Evolutionary conservation across 2,329 filamentous ascomycete species (phyloP), one percentile per base, ranked within the genome.

Genomic region (Trichoderma citrinoviride): DNA sequence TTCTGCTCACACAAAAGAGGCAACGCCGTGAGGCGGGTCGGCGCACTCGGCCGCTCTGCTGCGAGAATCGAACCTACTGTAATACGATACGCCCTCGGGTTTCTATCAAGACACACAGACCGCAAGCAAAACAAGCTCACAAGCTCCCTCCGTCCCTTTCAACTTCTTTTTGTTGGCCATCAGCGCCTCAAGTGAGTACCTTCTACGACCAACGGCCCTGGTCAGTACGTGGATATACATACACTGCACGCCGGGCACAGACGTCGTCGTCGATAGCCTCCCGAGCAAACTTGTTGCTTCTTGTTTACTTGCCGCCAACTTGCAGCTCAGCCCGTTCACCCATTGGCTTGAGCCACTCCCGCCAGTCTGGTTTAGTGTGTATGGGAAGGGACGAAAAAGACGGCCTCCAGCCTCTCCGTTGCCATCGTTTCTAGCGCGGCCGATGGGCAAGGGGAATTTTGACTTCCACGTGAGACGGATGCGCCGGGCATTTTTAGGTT

Each of bases 381-480:
- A 27, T 43, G 29, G 47, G 29, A 8, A 8, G 29, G 29, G 29
- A 33, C 29, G 10, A 37, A 37, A 37, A 4, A 37, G 47, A 58
- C 56, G 56, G 56, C 25, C 40, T 54, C 44, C 33, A 37, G 33
- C 33, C 33, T 37, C 33, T 14, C 33, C 33, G 33, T 14, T 37
- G 33, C 33, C 33, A 23, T 53, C n/a, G 49, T 17, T 44, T 62
- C 52, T 64, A 64, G 61, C 61, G 61, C 53, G 44, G 61, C 33
- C 40, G 46, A 41, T 41, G 21, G 57, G 57, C 57, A 64, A 55
- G 61, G 61, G 53, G 50, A 57, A 64, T 40, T 37, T 3, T 14
- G 10, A 10, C 14, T 37, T 64, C 44, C 61, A 64, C 61, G 61
- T 64, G 61, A 64, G 61, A 64, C 61, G 52, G 61, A 57, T 57